Percentiles rank a stretch among this genome's conserved stretches.
Evolutionary conservation across 2,329 filamentous ascomycete genomes (phyloP).

Genomic region (Monosporascus cannonballus): DNA sequence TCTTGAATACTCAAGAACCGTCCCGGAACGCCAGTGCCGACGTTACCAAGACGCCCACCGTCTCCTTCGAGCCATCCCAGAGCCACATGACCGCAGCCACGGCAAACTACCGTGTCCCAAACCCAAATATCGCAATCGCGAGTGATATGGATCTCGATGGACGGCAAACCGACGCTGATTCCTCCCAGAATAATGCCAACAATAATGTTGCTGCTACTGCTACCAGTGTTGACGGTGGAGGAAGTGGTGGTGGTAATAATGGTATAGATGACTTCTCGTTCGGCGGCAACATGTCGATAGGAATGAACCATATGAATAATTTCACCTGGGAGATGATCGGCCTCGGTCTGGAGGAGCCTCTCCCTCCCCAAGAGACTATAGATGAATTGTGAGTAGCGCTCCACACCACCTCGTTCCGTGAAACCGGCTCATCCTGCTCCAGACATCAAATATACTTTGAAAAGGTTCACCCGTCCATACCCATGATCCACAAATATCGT

Average conservation of each 20-base stretch:
- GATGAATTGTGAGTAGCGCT: constrained; percentile 65
- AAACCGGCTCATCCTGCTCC: constrained; percentile 4
- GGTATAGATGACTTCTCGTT: constrained; percentile 54
- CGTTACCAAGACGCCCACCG: constrained; percentile 28
- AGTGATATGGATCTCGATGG: constrained; percentile 44
- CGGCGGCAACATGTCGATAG: constrained; percentile 41
- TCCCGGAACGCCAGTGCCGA: constrained; percentile 28
- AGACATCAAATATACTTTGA: constrained; percentile 84
- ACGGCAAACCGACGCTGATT: constrained; percentile 51
- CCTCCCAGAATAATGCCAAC: constrained; percentile 32
- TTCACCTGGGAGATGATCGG: constrained; percentile 77
- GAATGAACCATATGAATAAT: constrained; percentile 45
- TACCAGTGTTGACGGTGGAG: constrained; percentile 17
- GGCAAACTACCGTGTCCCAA: constrained; percentile 36
- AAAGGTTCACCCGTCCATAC: constrained; percentile 77
- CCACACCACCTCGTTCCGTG: neutral
- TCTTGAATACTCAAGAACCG: constrained; percentile 74
- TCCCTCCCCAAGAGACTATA: constrained; percentile 56
- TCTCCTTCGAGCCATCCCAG: constrained; percentile 26
- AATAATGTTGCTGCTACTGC: neutral
- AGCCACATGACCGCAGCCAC: constrained; percentile 27
- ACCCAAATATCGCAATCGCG: constrained; percentile 40
- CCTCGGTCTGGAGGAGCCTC: constrained; percentile 51
- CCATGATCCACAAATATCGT: constrained; percentile 83
- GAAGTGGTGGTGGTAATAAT: too few relatives aligned